These are phyloP conservation scores for Metschnikowia lochheadii DNA, from an alignment of 805 yeast genomes.

Conservation along the genomic window DNA sequence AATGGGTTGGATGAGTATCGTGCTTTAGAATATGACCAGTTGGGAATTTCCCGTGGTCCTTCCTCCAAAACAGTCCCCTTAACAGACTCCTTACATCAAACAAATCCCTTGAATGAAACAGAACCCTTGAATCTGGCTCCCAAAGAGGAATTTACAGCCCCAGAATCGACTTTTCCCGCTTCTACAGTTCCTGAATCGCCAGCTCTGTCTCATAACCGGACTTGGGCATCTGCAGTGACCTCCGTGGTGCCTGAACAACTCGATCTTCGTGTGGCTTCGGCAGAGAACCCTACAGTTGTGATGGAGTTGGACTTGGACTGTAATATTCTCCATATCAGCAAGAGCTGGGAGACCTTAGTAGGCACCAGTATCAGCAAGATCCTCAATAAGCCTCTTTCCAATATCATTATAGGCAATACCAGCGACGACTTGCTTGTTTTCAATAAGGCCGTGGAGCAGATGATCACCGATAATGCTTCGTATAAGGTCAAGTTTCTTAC, in stretches of 20 bases:
- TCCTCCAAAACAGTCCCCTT: no score
- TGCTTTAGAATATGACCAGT: no score
- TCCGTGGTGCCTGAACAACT: conserved; percentile 39
- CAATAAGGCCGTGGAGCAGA: conserved; percentile 61
- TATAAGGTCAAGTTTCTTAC: conserved; percentile 73
- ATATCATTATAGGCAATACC: conserved; percentile 58
- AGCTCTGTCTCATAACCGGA: no score
- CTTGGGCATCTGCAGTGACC: conserved; percentile 8
- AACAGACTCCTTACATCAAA: no score
- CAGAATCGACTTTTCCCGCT: no score
- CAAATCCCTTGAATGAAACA: no score
- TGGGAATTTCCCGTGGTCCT: no score
- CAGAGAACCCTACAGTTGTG: conserved; percentile 69
- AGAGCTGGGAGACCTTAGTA: conserved; percentile 74
- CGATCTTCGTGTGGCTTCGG: conserved; percentile 60
- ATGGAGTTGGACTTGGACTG: conserved; percentile 82
- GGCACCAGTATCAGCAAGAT: conserved; percentile 60
- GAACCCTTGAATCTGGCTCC: no score
- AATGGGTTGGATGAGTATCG: no score
- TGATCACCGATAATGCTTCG: conserved; percentile 70
- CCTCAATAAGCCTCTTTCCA: conserved; percentile 53
- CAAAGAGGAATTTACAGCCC: no score
- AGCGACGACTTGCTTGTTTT: conserved; percentile 65
- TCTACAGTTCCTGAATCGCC: background rate
- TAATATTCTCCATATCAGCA: conserved; percentile 66